Evolutionary conservation across 495 filamentous ascomycete genomes (phyloP), one percentile per base, ranked within the genome.

Genomic region (Jackrogersella multiformis): DNA sequence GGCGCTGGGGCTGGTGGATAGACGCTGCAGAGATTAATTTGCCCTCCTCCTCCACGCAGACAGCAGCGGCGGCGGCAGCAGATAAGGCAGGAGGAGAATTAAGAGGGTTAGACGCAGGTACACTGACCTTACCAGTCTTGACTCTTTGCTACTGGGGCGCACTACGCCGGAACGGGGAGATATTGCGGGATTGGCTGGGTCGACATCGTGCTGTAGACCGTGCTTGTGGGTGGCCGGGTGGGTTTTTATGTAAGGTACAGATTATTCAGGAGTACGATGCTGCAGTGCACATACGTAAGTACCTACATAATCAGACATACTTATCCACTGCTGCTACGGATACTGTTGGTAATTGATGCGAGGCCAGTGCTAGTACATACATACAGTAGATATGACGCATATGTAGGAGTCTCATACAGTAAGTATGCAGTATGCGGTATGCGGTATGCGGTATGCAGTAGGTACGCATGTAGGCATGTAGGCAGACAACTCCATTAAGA

Each of bases 231-330:
- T 12, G 32, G 30, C 23, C 32, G 30, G 32, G 49, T 53, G 49
- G 49, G 12, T 38, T 53, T 15, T 16, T 52, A 57, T 64, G 54
- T 58, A 51, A 57, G 61, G 61, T 64, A 64, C 54, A 15, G n/a
- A n/a, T n/a, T n/a, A n/a, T n/a, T n/a, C n/a, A n/a, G n/a, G n/a
- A 52, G 45, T n/a, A 26, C 20, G 9, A 49, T 32, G 26, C 30
- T n/a, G 49, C 42, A 21, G 46, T 34, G 15, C 26, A 26, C 46
- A 20, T 28, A n/a, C n/a, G n/a, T n/a, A n/a, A n/a, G n/a, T n/a
- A n/a, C n/a, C n/a, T 34, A 51, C 28, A 28, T 51, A 51, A 28
- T 18, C 28, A n/a, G 24, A 12, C 42, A 10, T 46, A 26, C 42
- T n/a, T n/a, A n/a, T 21, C 18, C 16, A 44, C 18, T 44, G 20